Base-by-base conservation (phyloP, 257 asterid species). In the Avicennia marina region DNA sequence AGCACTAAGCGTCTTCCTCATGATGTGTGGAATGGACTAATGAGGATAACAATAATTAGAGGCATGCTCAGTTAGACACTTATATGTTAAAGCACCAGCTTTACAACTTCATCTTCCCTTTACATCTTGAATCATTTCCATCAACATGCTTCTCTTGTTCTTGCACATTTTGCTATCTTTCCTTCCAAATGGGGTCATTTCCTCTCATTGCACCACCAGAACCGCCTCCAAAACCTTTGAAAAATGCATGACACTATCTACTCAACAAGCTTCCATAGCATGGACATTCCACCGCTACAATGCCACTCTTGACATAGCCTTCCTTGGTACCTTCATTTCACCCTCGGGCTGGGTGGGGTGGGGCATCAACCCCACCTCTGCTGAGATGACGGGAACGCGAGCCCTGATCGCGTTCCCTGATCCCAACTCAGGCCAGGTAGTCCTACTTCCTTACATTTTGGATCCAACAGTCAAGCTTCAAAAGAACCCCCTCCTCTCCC, bases 321-420 rank as follows among this genome's bases (percentile, higher is more conserved):
- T 91, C 67, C 85, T 80, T 15, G 98, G 98, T 1, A 65, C 63
- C 56, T 91, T 91, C 73, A 91, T 85, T 7, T 91, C 98, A 2
- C 96, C 96, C 9, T 88, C 96, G 6, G 98, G 98, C 2, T 91
- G 98, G 98, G 96, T 91, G 44, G 98, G 96, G 17, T 83, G 82
- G 78, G 98, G 98, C 0, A 78, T 85, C 31, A 88, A 91, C 73
- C 96, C 95, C 0, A 83, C 69, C 6, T 72, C 98, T 0, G 78
- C 95, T 1, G 95, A 85, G 53, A 91, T 91, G 98, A 81, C 95
- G 0, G 98, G 98, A 0, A 65, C 98, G 0, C 82, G 96, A 0
- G 87, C 96, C 2, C 32, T 91, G 1, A 78, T 88, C 24, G 90
- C 95, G 6, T 91, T 85, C 53, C 96, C 94, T 0, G 98, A 91